phyloP scores from a whole-genome alignment of 108 stramenopile genomes.

The Conticribra guillardii region DNA sequence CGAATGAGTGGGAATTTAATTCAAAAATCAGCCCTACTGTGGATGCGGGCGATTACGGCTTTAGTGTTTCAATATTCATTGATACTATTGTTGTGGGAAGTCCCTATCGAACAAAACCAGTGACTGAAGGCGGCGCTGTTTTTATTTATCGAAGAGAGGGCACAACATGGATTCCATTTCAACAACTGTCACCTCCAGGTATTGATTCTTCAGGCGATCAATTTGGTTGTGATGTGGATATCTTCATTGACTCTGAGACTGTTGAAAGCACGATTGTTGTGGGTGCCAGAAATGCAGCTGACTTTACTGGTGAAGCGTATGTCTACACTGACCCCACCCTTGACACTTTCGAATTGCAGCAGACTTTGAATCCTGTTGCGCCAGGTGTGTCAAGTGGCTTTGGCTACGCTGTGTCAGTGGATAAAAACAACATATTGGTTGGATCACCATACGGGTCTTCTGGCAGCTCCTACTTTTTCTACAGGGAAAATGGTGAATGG shows the following conservation, averaged over 20 bases:
- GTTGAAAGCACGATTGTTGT: not conserved
- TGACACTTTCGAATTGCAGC: not conserved
- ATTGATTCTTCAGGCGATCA: not conserved
- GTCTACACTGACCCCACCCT: not conserved
- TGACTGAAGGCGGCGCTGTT: not conserved
- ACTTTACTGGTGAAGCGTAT: not conserved
- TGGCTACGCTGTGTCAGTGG: not conserved
- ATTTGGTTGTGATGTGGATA: not conserved
- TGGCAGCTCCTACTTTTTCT: not conserved
- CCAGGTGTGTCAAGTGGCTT: not conserved
- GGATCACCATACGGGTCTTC: not conserved
- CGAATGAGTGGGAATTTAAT: not conserved
- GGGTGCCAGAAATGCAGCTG: not conserved
- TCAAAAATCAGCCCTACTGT: not conserved
- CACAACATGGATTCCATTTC: not conserved
- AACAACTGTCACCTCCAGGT: not conserved
- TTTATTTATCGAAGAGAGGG: not conserved
- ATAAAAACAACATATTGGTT: not conserved
- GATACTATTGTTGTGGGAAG: not conserved
- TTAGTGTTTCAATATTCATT: not conserved
- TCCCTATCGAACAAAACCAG: not conserved
- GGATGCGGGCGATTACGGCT: not conserved
- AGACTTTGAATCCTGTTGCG: not conserved
- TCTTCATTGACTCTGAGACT: not conserved
- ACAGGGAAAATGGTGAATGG: not conserved